Evolutionary conservation across 2,329 filamentous ascomycete species (phyloP).

Genomic region (Cladophialophora carrionii): DNA sequence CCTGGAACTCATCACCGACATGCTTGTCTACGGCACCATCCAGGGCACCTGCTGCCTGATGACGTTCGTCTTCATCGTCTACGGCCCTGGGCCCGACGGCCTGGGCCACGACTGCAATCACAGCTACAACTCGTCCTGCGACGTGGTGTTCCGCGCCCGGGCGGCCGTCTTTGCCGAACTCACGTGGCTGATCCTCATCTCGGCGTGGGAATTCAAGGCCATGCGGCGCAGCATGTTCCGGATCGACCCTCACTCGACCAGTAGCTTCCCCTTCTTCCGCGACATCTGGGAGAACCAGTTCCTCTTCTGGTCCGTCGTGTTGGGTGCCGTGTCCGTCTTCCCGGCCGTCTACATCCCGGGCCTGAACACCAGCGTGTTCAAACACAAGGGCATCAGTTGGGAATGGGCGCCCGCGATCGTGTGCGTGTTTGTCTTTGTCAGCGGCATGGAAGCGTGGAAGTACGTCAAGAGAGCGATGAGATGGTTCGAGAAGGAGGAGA

Average conservation of each 20-base stretch:
- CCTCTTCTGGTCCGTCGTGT: constrained; percentile 65
- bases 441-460: constrained; percentile 67
- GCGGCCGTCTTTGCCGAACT: constrained; percentile 74
- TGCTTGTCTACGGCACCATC: constrained; percentile 57
- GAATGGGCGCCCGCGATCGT: constrained; percentile 65
- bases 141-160: constrained; percentile 66
- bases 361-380: constrained; percentile 64
- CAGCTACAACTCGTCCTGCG: constrained; percentile 53
- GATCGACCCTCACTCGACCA: constrained; percentile 56
- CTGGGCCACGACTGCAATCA: constrained; percentile 61
- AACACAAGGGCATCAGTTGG: constrained; percentile 67
- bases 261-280: constrained; percentile 59
- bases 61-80: constrained; percentile 58
- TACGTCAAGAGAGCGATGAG: constrained; percentile 58
- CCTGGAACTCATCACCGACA: constrained; percentile 57
- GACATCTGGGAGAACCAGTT: constrained; percentile 70
- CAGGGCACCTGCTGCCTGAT: constrained; percentile 56
- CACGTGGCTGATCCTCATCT: constrained; percentile 73
- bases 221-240: constrained; percentile 74
- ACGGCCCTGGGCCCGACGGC: constrained; percentile 52
- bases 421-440: constrained; percentile 62
- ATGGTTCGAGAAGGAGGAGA: constrained; percentile 42
- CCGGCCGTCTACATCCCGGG: constrained; percentile 68
- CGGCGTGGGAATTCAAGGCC: constrained; percentile 78
- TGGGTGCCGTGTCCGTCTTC: constrained; percentile 60